A percentile compares a stretch with the other conserved stretches of the same genome.
phyloP scores from a whole-genome alignment of 1,284 basidiomycete species.

The Microbotryomycetes sp. region DNA sequence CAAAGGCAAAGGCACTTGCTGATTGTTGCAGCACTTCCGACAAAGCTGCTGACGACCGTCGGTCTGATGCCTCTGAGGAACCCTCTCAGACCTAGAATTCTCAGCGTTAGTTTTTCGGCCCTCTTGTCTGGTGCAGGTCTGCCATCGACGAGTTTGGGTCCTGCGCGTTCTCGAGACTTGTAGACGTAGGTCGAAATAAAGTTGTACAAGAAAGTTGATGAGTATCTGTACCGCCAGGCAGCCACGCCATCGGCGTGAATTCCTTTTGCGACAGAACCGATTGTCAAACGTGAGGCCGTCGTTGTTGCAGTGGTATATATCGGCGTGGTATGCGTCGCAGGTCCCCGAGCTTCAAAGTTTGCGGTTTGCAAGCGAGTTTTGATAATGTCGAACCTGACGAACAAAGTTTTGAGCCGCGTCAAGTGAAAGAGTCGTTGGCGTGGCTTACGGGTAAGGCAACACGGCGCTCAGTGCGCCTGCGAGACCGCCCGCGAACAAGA shows the following conservation, averaged over 20 bases:
- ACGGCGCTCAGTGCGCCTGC: slow-evolving; percentile 34
- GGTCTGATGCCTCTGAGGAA: slow-evolving; percentile 31
- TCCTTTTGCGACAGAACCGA: slow-evolving; percentile 12
- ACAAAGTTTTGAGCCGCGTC: background rate
- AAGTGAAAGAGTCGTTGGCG: too few relatives aligned
- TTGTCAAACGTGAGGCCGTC: background rate
- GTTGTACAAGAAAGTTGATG: slow-evolving; percentile 25
- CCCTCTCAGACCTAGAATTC: slow-evolving; percentile 26
- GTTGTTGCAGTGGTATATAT: too few relatives aligned
- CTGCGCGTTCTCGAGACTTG: background rate
- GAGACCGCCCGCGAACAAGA: slow-evolving; percentile 34
- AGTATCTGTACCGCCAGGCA: slow-evolving; percentile 29
- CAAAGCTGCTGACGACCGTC: slow-evolving; percentile 33
- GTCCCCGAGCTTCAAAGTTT: slow-evolving; percentile 20
- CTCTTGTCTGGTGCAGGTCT: slow-evolving; percentile 10
- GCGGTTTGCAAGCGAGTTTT: slow-evolving; percentile 33
- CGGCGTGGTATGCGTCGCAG: background rate
- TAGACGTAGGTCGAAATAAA: slow-evolving; percentile 17
- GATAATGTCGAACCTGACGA: slow-evolving; percentile 34
- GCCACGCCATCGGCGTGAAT: slow-evolving; percentile 30
- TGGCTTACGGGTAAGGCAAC: slow-evolving; percentile 35
- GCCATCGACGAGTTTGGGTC: slow-evolving; percentile 2
- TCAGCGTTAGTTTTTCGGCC: slow-evolving; percentile 28
- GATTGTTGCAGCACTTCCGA: slow-evolving; percentile 35
- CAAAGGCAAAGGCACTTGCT: slow-evolving; percentile 27